Evolutionary conservation across 345 rosid genomes (phyloP), one percentile per base, ranked within the genome.

Genomic region (Pistacia integerrima): DNA sequence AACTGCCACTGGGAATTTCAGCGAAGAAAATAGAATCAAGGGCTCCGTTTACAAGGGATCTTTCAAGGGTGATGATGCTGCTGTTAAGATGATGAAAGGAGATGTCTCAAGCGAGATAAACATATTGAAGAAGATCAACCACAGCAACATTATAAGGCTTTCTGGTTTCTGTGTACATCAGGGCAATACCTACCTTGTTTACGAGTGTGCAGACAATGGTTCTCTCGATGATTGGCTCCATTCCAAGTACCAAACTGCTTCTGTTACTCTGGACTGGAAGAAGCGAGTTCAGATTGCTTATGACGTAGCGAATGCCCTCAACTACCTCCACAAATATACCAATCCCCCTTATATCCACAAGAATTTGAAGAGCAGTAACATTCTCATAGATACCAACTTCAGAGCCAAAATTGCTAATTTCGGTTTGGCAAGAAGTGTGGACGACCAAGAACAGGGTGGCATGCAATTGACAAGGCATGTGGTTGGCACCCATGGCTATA

Each of bases 261-360:
- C 81, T 2, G 55, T 2, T 60, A 75, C 82, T 56, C 85, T 93
- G 56, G 55, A 90, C 0, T 95, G 99, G 99, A 92, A 90, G 81
- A 94, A 92, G 82, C 89, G 98, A 81, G 93, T 88, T 78, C 93
- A 88, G 79, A 86, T 92, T 48, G 94, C 97, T 4, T 67, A 84
- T 35, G 90, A 91, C 67, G 44, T 90, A 9, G 98, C 97, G 0
- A 93, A 93, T 75, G 97, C 92, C 18, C 84, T 95, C 62, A 93
- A 90, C 44, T 95, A 93, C 67, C 90, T 95, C 30, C 97, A 92
- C 76, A 90, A 85, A 82, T 95, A 90, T 77, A 60, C 89, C 5
- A 87, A 88, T n/a, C 98, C 98, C 11, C 89, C 97, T 2, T 85
- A 89, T 73, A 74, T 95, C 62, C 99, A 93, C 74, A 93, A 92